A percentile compares a stretch with the other conserved stretches of the same genome.
Conservation (phyloP, 768 basidiomycete species). For the Boletus bicolor region DNA sequence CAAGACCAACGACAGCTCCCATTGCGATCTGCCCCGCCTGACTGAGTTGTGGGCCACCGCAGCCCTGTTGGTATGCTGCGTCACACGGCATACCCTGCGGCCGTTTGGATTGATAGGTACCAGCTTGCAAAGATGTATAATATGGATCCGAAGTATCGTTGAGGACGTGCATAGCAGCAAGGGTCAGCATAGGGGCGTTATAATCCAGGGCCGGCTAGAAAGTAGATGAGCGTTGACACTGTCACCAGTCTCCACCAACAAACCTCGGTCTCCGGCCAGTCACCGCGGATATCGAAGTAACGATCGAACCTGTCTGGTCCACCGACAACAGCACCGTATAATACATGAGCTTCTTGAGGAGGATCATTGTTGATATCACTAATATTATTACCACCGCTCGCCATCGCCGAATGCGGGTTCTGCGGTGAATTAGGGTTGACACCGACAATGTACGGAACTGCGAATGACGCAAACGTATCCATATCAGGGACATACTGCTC, state of each 20-base stretch:
- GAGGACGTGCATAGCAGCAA: constrained; percentile 75
- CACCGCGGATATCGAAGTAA: constrained; percentile 82
- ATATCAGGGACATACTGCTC: not conserved
- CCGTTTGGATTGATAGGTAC: constrained; percentile 57
- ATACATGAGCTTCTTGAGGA: constrained; percentile 62
- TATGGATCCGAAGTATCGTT: constrained; percentile 70
- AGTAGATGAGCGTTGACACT: constrained; percentile 5
- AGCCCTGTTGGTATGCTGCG: constrained; percentile 55
- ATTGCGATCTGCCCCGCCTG: constrained; percentile 65
- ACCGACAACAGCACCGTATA: constrained; percentile 88
- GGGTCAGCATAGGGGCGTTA: constrained; percentile 84
- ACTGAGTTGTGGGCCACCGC: constrained; percentile 51
- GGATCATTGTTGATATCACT: constrained; percentile 69
- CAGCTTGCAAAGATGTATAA: constrained; percentile 68
- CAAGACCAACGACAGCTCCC: constrained; percentile 59
- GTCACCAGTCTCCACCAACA: constrained; percentile 1
- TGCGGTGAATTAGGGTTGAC: constrained; percentile 84
- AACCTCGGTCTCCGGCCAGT: constrained; percentile 89
- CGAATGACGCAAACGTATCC: not conserved
- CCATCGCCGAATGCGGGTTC: constrained; percentile 89
- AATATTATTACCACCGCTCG: constrained; percentile 78
- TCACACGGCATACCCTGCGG: constrained; percentile 80
- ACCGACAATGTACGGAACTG: constrained; percentile 72
- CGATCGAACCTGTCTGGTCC: constrained; percentile 75
- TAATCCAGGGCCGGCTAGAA: constrained; percentile 78